Base-by-base conservation (phyloP, 495 filamentous ascomycete species). In the Talaromyces nanjingensis region DNA sequence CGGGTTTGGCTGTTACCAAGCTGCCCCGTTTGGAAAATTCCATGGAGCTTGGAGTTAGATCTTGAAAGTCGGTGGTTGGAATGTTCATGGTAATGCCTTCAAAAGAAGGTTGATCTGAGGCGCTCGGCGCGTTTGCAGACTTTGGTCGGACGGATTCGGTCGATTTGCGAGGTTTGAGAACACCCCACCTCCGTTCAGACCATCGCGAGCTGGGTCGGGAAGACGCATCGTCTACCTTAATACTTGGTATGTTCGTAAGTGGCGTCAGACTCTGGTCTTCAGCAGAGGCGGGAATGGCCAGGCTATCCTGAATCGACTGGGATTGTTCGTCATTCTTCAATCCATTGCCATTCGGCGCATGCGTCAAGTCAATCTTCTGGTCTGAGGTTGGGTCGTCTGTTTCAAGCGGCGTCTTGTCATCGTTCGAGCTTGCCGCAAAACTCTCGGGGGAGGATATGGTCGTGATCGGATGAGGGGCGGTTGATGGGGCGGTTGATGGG, bases 1-100 rank as follows among this genome's bases (percentile, higher is more conserved):
- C 58, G 54, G 65, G 49, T 65, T 71, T 66, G 45, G 70, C 67
- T 33, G 68, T 72, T 54, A 79, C 74, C 29, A 79, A 68, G 65
- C 81, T 84, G 22, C 81, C 81, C 31, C 84, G 76, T 59, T 81
- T 83, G 8, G 85, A 87, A 64, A 89, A 88, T 29, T 79, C 78
- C 66, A 89, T 71, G 22, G 81, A 72, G 58, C 78, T 79, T 20
- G 77, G 70, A 7, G 76, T 78, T 49, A 89, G 66, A 58, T 78
- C 83, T 34, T 83, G 82, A 34, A 87, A 75, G 29, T 72, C 73
- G 0, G 76, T 76, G 18, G 76, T 83, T 3, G 86, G 85, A 65
- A 87, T 87, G 59, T 82, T 77, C 53, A 85, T 73, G 31, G 78
- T 71, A n/a, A 87, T 81, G 6, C 80, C 77, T 64, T 77, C 74